Base-by-base conservation (phyloP, 1,284 basidiomycete species). In the Takashimella tepidaria region DNA sequence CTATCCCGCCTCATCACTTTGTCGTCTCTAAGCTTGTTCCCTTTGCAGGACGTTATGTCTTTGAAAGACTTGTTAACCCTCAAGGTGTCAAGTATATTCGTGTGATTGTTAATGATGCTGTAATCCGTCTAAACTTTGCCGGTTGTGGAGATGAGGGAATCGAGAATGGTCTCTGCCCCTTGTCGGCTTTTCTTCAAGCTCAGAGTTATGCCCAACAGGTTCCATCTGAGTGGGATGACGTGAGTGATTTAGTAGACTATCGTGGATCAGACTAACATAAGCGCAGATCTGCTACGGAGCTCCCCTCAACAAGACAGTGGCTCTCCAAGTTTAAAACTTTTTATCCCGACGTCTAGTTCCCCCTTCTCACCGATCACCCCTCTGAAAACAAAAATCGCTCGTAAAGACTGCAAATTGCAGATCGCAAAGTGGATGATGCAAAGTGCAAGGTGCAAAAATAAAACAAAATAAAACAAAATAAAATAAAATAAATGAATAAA, bases 81-180 rank as follows among this genome's bases (percentile, higher is more conserved):
- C 27, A 44, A n/a, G 25, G 45, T 23, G 51, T 46, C 31, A 42
- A 58, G 11, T 60, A 62, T 49, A 54, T 69, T 43, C 59, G 67
- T 20, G 45, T 68, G 37, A 25, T 71, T 10, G 52, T 66, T 37
- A 68, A 71, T 45, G 69, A 68, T 41, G 62, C 60, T 3, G 55
- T 68, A 1, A 45, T 61, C 21, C 54, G 58, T 4, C 49, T 68
- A 11, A 16, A 41, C 3, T 49, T 56, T 37, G 41, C 52, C 5
- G 46, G 51, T 22, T 64, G 62, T 41, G 62, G 58, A 13, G 26
- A 25, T 4, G 27, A 54, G 12, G 55, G 53, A 21, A 21, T 41
- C 21, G 45, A 27, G 19, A 46, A 57, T 16, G 64, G 61, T 5
- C 12, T 65, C 24, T 68, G 65, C 46, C 20, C 49, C 10, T 50